Base-by-base conservation (phyloP, 805 yeast genomes). In the Saccharomycodes ludwigii region DNA sequence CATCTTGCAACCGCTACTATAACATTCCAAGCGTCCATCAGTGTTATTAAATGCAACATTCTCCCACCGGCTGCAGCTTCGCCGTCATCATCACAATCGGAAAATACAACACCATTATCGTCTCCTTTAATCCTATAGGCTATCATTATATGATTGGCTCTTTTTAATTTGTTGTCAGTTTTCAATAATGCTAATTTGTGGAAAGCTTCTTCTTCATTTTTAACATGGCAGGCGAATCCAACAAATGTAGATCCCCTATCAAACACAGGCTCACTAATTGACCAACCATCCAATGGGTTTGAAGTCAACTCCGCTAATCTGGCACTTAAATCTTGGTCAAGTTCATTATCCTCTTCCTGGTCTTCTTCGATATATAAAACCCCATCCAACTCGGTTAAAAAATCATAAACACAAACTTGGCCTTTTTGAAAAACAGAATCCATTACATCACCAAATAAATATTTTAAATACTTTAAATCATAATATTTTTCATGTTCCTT, bases 31-130 rank as follows among this genome's bases (percentile, higher is more conserved):
- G 71, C 80, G 44, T 83, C 84, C 81, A 78, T 78, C 41, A 73
- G 68, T 22, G 81, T 71, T 41, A 86, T 56, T 29, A 86, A 54
- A 58, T 84, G 95, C 31, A 85, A 54, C 65, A 86, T 59, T 36
- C 95, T 61, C 4, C 86, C 73, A 7, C 98, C 98, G 1, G 97
- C 95, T 1, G 97, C 97, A 0, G 93, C 68, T 49, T 91, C 98
- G 3, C 98, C 98, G 49, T 88, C 98, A 52, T 91, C 97, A 48
- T 91, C 96, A 44, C 82, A 85, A 44, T 91, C 96, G 44, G 82
- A 91, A 29, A 65, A 68, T 22, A 67, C 63, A 0, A 73, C 68
- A 0, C 76, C 82, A 18, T 57, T 45, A 3, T 31, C 26, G 1
- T 48, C 57, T 1, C 48, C 52, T 34, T 64, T 63, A 3, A 91